These are phyloP conservation scores for Elasticomyces elasticus DNA, from an alignment of 495 filamentous ascomycete species.

Conservation along the genomic window DNA sequence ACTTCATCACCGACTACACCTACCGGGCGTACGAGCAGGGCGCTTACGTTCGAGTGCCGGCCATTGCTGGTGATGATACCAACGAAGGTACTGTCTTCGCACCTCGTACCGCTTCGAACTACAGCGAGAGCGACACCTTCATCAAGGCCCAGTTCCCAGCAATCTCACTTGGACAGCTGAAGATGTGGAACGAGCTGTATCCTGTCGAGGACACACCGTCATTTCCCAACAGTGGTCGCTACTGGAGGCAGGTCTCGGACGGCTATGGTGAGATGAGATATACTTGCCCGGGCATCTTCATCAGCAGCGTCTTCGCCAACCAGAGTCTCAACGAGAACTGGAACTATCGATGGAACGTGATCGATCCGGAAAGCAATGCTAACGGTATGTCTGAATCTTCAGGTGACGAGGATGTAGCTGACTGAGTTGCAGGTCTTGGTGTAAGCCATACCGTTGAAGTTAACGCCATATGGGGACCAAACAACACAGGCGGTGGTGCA, in stretches of 20 bases:
- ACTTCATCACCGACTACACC: slow-evolving; percentile 50
- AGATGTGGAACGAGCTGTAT: slow-evolving; percentile 49
- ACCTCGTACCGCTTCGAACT: slow-evolving; percentile 38
- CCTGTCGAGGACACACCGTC: slow-evolving; percentile 34
- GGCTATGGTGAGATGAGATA: slow-evolving; percentile 69
- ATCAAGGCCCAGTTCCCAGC: slow-evolving; percentile 53
- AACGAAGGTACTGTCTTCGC: slow-evolving; percentile 62
- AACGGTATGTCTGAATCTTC: slow-evolving; percentile 11
- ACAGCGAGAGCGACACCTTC: slow-evolving; percentile 44
- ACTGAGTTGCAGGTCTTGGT: slow-evolving; percentile 40
- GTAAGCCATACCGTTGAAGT: slow-evolving; percentile 54
- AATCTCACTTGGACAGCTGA: slow-evolving; percentile 43
- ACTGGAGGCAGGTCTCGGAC: slow-evolving; percentile 50
- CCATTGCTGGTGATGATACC: slow-evolving; percentile 60
- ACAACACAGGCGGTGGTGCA: slow-evolving; percentile 32
- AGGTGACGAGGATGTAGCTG: background rate
- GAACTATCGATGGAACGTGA: slow-evolving; percentile 60
- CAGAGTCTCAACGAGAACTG: slow-evolving; percentile 9
- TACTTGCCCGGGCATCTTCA: slow-evolving; percentile 51
- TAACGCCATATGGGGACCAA: slow-evolving; percentile 50
- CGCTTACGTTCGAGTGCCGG: slow-evolving; percentile 56
- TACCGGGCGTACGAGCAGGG: slow-evolving; percentile 48
- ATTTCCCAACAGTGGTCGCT: slow-evolving; percentile 40
- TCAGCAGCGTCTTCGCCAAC: slow-evolving; percentile 9
- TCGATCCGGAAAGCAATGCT: slow-evolving; percentile 38